phyloP scores from a whole-genome alignment of 805 yeast genomes.

The Vanderwaltozyma tropicalis region DNA sequence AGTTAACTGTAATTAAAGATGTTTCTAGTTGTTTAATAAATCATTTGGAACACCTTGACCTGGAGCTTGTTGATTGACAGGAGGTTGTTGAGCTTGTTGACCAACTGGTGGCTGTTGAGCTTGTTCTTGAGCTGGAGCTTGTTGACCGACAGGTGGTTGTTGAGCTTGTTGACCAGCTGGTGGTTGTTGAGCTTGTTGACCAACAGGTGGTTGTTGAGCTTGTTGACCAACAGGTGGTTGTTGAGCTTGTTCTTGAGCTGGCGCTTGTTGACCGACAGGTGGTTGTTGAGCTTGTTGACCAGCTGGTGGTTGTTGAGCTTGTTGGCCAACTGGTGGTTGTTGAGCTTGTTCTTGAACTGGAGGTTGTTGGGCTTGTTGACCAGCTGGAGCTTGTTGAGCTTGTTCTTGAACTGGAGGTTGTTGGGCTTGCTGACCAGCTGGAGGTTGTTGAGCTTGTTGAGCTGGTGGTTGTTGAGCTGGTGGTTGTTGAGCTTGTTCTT shows the following conservation, averaged over 20 bases:
- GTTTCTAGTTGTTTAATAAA: background rate
- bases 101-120: slow-evolving; percentile 2
- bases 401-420: slow-evolving; percentile 1
- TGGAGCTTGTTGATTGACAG: slow-evolving; percentile 1
- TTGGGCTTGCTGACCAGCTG: background rate
- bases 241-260: slow-evolving; percentile 1
- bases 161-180: slow-evolving; percentile 1
- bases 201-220: background rate
- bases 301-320: slow-evolving; percentile 2
- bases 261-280: background rate
- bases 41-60: background rate
- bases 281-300: slow-evolving; percentile 1
- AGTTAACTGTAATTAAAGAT: background rate
- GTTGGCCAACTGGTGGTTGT: background rate
- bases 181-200: slow-evolving; percentile 1
- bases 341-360: background rate
- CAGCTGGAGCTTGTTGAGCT: slow-evolving; percentile 1
- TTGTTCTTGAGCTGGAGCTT: background rate
- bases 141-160: slow-evolving; percentile 1
- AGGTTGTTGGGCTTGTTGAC: background rate
- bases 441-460: slow-evolving; percentile 1
- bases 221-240: background rate
- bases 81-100: background rate
- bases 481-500: slow-evolving; percentile 1
- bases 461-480: background rate